Conservation (phyloP, 225 moss, liverwort and hornwort species). For the Anthoceros angustus region DNA sequence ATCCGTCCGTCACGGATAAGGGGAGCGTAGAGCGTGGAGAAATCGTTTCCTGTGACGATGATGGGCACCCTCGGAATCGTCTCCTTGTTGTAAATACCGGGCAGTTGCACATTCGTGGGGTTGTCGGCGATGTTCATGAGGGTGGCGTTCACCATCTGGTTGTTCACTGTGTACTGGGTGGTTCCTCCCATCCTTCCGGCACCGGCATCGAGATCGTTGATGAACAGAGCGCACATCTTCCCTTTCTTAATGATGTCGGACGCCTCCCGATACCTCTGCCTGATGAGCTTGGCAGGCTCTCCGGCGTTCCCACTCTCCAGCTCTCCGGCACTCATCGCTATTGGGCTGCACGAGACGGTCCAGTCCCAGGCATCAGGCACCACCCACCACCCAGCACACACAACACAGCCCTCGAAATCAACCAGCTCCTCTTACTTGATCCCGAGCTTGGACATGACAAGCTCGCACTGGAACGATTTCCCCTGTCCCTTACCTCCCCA, state of each 20-base stretch:
- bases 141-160: conserved; percentile 99
- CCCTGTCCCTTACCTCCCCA: conserved; percentile 99
- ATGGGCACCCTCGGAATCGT: conserved; percentile 61
- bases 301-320: conserved; percentile 95
- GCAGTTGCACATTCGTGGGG: conserved; percentile 83
- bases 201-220: conserved; percentile 97
- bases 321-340: conserved; percentile 98
- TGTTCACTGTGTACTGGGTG: conserved; percentile 93
- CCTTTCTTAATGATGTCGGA: conserved; percentile 77
- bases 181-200: conserved; percentile 95
- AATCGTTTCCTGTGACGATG: conserved; percentile 82
- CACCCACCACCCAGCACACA: too few species aligned
- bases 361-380: too few species aligned
- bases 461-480: conserved; percentile 94
- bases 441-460: conserved; percentile 74
- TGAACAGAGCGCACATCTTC: conserved; percentile 88
- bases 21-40: conserved; percentile 85
- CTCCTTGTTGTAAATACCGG: conserved; percentile 83
- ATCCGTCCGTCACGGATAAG: conserved; percentile 94
- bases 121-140: conserved; percentile 95
- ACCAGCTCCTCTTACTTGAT: conserved; percentile 36
- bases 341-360: conserved; percentile 50
- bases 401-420: neutral
- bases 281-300: conserved; percentile 89
- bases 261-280: conserved; percentile 92